Conservation (phyloP, 257 asterid genomes). For the Nemophila menziesii region DNA sequence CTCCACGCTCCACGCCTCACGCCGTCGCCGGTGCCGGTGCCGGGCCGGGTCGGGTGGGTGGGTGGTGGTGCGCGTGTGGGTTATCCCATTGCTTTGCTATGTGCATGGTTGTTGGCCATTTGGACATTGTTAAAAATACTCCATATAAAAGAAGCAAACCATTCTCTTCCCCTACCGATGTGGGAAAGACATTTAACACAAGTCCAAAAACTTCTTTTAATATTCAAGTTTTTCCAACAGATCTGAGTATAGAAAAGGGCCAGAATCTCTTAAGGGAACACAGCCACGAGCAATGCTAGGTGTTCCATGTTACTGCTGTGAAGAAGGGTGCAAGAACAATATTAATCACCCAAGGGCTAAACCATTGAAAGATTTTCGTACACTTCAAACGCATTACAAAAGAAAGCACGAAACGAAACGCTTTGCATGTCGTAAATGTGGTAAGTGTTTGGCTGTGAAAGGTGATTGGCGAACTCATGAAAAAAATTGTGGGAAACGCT, state of each 20-base stretch:
- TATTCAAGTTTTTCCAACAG: no score
- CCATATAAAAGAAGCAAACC: no score
- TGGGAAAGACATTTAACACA: no score
- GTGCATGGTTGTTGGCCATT: no score
- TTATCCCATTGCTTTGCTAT: no score
- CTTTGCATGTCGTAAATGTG: conserved; percentile 48
- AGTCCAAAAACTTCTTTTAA: no score
- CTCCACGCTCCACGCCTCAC: no score
- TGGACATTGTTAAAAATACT: no score
- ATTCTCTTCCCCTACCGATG: no score
- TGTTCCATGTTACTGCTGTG: conserved; percentile 60
- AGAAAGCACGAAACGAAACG: conserved; percentile 49
- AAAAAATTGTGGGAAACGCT: conserved; percentile 73
- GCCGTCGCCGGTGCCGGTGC: no score
- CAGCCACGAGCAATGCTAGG: conserved; percentile 41
- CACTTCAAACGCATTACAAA: conserved; percentile 58
- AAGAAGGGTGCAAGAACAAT: conserved; percentile 61
- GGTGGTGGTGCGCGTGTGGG: no score
- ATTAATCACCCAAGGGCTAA: conserved; percentile 39
- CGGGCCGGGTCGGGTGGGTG: no score
- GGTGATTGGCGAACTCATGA: conserved; percentile 80
- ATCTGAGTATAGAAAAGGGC: conserved; percentile 49
- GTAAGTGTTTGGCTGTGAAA: conserved; percentile 58
- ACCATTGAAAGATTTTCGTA: conserved; percentile 55
- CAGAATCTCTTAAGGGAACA: conserved; percentile 51